Conservation (phyloP, 345 rosid species). For the Brassica nigra region DNA sequence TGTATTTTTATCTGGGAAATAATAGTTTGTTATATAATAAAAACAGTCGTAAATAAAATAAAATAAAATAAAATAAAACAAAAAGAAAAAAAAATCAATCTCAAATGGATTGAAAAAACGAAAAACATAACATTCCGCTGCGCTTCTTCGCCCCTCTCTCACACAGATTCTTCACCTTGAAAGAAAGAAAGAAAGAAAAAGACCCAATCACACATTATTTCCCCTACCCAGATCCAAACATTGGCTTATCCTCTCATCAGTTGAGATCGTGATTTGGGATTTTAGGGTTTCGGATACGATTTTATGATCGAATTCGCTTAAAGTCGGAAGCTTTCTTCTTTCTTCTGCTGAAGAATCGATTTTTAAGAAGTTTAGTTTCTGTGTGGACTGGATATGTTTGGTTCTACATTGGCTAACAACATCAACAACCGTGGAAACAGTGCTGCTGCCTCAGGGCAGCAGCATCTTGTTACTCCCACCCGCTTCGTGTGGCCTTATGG, state of each 20-base stretch:
- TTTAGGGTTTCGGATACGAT: conserved; percentile 34
- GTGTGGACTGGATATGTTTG: conserved; percentile 51
- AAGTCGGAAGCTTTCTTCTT: no score
- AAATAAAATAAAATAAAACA: no score
- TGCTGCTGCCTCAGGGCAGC: conserved; percentile 40
- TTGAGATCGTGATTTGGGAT: conserved; percentile 39
- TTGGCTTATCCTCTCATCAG: no score
- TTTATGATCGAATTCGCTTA: conserved; percentile 5
- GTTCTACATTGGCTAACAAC: conserved; percentile 50
- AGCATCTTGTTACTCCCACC: conserved; percentile 47
- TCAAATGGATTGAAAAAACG: conserved; percentile 28
- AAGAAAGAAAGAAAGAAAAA: conserved; percentile 2
- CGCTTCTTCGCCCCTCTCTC: conserved; percentile 33
- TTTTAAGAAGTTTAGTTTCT: conserved; percentile 11
- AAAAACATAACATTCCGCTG: conserved; percentile 20
- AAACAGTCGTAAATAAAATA: not conserved
- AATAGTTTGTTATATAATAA: not conserved
- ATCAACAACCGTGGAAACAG: conserved; percentile 43
- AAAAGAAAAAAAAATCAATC: conserved; percentile 18
- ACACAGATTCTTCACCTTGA: conserved; percentile 47
- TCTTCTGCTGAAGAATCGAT: conserved; percentile 29
- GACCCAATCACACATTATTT: conserved; percentile 20
- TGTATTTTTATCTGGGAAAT: not conserved
- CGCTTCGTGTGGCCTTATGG: conserved; percentile 87
- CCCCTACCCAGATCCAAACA: conserved; percentile 42